These are phyloP conservation scores for Coelastrella sp. DNA, from an alignment of 139 green algal species.

Conservation along the genomic window DNA sequence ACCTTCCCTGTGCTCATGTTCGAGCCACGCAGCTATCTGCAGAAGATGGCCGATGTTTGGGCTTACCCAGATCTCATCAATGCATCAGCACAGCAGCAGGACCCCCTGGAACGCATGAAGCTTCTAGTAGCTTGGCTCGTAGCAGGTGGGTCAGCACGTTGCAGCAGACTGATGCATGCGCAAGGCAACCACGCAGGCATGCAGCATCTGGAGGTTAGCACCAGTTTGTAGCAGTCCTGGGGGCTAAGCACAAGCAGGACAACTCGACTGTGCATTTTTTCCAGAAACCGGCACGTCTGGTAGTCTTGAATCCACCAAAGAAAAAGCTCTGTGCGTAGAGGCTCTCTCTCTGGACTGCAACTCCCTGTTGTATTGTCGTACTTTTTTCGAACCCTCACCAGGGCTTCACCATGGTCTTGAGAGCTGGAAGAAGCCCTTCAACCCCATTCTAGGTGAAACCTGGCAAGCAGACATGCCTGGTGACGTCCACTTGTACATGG, in stretches of 20 bases:
- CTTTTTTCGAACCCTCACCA: constrained; percentile 29
- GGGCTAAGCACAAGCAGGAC: background rate
- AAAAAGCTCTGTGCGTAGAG: no score
- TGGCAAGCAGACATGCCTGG: constrained; percentile 79
- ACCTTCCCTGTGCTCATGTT: constrained; percentile 89
- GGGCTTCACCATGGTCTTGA: constrained; percentile 69
- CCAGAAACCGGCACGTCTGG: no score
- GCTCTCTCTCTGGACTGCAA: background rate
- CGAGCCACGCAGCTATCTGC: constrained; percentile 87
- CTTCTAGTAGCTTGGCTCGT: constrained; percentile 71
- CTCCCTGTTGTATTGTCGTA: background rate
- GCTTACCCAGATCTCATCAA: constrained; percentile 69
- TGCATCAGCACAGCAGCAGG: constrained; percentile 53
- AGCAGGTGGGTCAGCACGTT: background rate
- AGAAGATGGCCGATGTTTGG: constrained; percentile 90
- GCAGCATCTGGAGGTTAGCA: no score
- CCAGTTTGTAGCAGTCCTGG: no score
- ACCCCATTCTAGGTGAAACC: constrained; percentile 92
- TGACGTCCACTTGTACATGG: constrained; percentile 78
- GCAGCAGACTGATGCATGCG: no score
- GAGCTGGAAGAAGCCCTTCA: constrained; percentile 90
- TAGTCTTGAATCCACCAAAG: no score
- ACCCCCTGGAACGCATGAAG: constrained; percentile 83
- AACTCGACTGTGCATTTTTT: background rate
- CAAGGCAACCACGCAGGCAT: no score